These are phyloP conservation scores for Penicillium thymicola DNA, from an alignment of 2,329 filamentous ascomycete genomes.

Conservation along the genomic window DNA sequence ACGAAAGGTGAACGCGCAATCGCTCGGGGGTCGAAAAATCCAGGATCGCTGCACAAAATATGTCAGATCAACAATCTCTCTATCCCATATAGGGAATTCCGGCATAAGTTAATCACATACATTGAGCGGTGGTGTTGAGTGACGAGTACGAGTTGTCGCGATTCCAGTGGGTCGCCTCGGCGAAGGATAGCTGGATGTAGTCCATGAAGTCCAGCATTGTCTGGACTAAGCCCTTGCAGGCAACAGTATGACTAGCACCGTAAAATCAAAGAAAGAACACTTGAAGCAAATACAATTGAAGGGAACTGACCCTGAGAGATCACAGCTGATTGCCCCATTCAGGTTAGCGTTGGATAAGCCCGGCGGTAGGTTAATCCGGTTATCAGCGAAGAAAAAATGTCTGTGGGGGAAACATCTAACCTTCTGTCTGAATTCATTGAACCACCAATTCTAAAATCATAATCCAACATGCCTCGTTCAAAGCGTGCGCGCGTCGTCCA, in stretches of 20 bases:
- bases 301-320: neutral
- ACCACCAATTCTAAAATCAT: constrained; percentile 5
- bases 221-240: constrained; percentile 4
- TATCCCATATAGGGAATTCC: neutral
- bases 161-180: constrained; percentile 82
- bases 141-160: constrained; percentile 87
- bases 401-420: constrained; percentile 23
- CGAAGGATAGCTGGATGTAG: constrained; percentile 89
- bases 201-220: constrained; percentile 96
- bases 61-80: neutral
- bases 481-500: constrained; percentile 88
- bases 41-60: constrained; percentile 62
- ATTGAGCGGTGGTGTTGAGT: constrained; percentile 78
- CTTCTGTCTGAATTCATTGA: constrained; percentile 12
- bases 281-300: neutral
- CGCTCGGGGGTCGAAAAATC: constrained; percentile 85
- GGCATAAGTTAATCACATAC: constrained; percentile 41
- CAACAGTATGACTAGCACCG: neutral
- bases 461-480: constrained; percentile 80
- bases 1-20: constrained; percentile 81
- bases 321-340: constrained; percentile 33
- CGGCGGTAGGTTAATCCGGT: constrained; percentile 37
- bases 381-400: constrained; percentile 40
- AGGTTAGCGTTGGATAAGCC: constrained; percentile 38
- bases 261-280: neutral